A percentile compares a stretch with the other conserved stretches of the same genome.
Evolutionary conservation across 306 rosid species (phyloP).

Genomic region (Cercis canadensis): DNA sequence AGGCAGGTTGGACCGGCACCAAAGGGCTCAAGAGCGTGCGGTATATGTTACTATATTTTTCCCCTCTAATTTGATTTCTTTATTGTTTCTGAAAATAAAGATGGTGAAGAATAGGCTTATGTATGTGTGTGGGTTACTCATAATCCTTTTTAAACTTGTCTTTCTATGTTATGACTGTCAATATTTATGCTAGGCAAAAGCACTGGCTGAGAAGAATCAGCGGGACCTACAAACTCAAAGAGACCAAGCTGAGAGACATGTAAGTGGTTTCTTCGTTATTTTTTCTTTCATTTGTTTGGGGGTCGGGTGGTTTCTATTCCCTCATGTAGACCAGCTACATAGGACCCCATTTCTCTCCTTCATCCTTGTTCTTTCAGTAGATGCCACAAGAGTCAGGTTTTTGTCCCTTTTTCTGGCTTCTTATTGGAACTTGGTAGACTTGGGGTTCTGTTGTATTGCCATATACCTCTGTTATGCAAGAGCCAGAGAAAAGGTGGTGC

Average conservation of each 20-base stretch:
- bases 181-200: constrained; percentile 65
- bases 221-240: constrained; percentile 94
- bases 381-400: constrained; percentile 17
- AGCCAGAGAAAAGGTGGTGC: no score
- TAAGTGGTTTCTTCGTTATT: constrained; percentile 44
- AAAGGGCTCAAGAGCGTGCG: constrained; percentile 84
- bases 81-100: constrained; percentile 11
- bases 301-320: constrained; percentile 23
- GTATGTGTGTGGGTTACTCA: constrained; percentile 14
- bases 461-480: constrained; percentile 1
- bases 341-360: constrained; percentile 9
- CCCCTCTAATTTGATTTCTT: constrained; percentile 24
- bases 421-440: not conserved
- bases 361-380: constrained; percentile 19
- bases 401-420: constrained; percentile 27
- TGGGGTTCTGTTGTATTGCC: not conserved
- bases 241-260: constrained; percentile 98
- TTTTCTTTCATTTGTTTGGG: constrained; percentile 18
- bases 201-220: constrained; percentile 94
- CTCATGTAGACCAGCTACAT: constrained; percentile 9
- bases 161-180: constrained; percentile 39
- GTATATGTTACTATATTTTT: constrained; percentile 56
- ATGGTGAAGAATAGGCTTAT: not conserved
- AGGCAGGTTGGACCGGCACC: constrained; percentile 95
- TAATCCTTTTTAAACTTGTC: constrained; percentile 13